These are phyloP conservation scores for Cyberlindnera petersonii DNA, from an alignment of 805 yeast species.

Conservation along the genomic window DNA sequence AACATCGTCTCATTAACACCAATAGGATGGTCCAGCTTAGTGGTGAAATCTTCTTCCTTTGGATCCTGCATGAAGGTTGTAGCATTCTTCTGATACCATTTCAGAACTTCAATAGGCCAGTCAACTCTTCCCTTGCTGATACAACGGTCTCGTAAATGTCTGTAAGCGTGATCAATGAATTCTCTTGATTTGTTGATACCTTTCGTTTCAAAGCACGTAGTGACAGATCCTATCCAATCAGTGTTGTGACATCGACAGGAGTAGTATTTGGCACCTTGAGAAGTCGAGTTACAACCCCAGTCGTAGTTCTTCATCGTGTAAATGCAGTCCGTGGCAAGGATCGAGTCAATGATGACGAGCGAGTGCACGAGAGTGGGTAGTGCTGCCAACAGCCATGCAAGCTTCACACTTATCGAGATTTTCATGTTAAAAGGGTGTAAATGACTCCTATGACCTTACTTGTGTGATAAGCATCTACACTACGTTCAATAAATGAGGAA, in stretches of 20 bases:
- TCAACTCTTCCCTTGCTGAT: conserved; percentile 31
- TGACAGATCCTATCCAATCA: conserved; percentile 42
- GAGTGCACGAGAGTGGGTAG: conserved; percentile 3
- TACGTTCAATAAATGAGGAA: too few species aligned
- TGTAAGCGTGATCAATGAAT: conserved; percentile 36
- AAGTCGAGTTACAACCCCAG: conserved; percentile 41
- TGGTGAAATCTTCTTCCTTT: conserved; percentile 21
- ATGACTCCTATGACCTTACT: too few species aligned
- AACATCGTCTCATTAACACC: conserved; percentile 31
- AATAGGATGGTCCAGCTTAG: conserved; percentile 31
- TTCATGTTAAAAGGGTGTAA: neutral
- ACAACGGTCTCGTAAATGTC: conserved; percentile 37
- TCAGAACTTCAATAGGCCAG: conserved; percentile 33
- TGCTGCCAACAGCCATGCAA: conserved; percentile 1
- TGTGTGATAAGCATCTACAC: too few species aligned
- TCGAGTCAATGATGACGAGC: conserved; percentile 32
- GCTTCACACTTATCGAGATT: neutral
- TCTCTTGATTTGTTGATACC: conserved; percentile 25
- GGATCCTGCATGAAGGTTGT: conserved; percentile 32
- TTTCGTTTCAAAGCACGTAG: conserved; percentile 37
- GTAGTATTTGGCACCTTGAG: conserved; percentile 33
- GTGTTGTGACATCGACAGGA: conserved; percentile 39
- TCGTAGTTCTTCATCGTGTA: conserved; percentile 36
- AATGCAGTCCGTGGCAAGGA: conserved; percentile 39
- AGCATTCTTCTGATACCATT: conserved; percentile 34